phyloP scores from a whole-genome alignment of 2,329 filamentous ascomycete species.

The Arthrocladium fulminans region DNA sequence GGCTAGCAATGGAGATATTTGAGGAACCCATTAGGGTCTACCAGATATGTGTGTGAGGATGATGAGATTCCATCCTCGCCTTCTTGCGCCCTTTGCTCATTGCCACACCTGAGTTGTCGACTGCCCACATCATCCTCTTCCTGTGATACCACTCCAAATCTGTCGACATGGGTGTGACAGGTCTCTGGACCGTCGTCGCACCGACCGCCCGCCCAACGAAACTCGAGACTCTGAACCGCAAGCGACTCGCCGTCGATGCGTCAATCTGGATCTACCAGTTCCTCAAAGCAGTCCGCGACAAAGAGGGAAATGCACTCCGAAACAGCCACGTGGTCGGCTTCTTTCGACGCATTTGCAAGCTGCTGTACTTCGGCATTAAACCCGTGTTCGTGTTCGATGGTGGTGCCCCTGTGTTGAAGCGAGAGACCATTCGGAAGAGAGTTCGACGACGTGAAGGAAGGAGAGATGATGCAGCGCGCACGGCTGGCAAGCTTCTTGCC shows the following conservation, averaged over 20 bases:
- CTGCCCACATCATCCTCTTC: too few relatives aligned
- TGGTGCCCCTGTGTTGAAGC: conserved; percentile 80
- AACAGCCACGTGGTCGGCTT: conserved; percentile 96
- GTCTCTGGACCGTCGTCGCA: conserved; percentile 92
- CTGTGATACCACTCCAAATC: too few relatives aligned
- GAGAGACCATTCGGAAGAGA: conserved; percentile 74
- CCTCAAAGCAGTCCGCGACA: conserved; percentile 95
- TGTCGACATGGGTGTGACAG: conserved; percentile 80
- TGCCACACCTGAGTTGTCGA: background rate
- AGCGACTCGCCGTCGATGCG: conserved; percentile 91
- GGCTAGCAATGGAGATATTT: too few relatives aligned
- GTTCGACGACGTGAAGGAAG: conserved; percentile 76
- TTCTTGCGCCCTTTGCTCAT: background rate
- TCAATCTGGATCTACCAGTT: conserved; percentile 99
- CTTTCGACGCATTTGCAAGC: conserved; percentile 95
- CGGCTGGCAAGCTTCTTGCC: conserved; percentile 81
- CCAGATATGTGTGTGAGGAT: too few relatives aligned
- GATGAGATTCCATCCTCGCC: too few relatives aligned
- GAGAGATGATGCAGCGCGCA: conserved; percentile 83
- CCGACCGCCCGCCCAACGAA: conserved; percentile 93
- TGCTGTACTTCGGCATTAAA: conserved; percentile 90
- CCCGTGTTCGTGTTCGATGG: conserved; percentile 98
- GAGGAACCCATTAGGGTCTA: too few relatives aligned
- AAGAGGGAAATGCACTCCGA: conserved; percentile 90
- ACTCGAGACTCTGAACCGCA: conserved; percentile 89